Base-by-base conservation (phyloP, 805 yeast genomes). In the Saccharomycopsis babjevae region DNA sequence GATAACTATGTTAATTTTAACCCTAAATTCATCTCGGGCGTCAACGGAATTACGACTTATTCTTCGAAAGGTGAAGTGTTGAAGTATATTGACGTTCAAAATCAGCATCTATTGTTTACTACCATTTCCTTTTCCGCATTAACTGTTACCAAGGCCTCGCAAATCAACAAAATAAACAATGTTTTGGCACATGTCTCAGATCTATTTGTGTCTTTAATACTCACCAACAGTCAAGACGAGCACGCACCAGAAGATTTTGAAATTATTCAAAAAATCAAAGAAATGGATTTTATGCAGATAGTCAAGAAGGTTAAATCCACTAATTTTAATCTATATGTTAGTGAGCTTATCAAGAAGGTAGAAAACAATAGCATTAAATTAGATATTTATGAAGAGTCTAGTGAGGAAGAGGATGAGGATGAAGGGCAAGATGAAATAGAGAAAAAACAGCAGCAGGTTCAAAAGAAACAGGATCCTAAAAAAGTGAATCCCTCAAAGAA, bases 241-340 rank as follows among this genome's bases (percentile, higher is more conserved):
- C 59, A 75, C 73, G 56, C 78, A 82, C 83, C 74, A 71, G 62
- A 70, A 72, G 58, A 70, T 79, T 60, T 68, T 77, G 64, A 70
- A 76, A 10, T 82, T 80, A 63, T 68, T 70, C 84, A 62, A 69
- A 83, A 58, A 77, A 81, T 62, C 68, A 66, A 46, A 67, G 73
- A 3, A 84, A 82, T 67, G 85, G 87, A 62, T 46, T 58, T 50
- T 11, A 18, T 6, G 65, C 62, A 57, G 56, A 65, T 57, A 5
- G 64, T 50, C 50, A n/a, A 59, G 25, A 22, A 18, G n/a, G 38
- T 59, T 5, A 55, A 72, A 1, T 68, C 63, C 3, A 58, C 25
- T 25, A 68, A 63, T n/a, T 63, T 57, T 34, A 63, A 60, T 5
- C 32, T 39, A 13, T 34, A 67, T 18, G 64, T 67, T 40, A 57